Evolutionary conservation across 2,329 filamentous ascomycete genomes (phyloP), one percentile per base, ranked within the genome.

Genomic region (Anthostomella pinea): DNA sequence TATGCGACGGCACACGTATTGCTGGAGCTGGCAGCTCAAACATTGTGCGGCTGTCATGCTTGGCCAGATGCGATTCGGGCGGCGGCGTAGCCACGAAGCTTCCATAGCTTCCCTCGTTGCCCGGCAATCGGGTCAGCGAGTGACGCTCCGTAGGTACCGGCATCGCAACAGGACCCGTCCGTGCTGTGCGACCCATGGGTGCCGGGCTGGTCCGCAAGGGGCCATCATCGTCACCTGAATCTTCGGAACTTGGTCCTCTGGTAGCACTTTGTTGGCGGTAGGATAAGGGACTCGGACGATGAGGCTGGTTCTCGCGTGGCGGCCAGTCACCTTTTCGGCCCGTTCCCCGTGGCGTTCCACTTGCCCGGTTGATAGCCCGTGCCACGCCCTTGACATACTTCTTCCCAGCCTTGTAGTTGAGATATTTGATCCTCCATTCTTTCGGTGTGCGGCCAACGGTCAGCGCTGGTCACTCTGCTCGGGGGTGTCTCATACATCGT

Each of bases 341-440:
- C 8, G 58, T 43, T 28, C 55, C 60, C 17, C 25, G 41, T 8
- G 80, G 76, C 0, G 77, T 75, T 40, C 68, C 62, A 42, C 75
- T 69, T 59, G 78, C 63, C 68, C 79, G 65, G 68, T 77, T 73
- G 44, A 93, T 75, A 41, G 88, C 87, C 44, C 84, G 78, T 16
- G 75, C 67, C 34, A 96, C 82, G 38, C 81, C 81, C 64, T 96
- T 97, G 63, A 97, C 75, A 59, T 89, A 84, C 68, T 96, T 96
- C 68, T 97, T 97, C 43, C 89, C 91, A 38, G 81, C 81, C 74
- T 95, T 95, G 73, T 97, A 97, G 65, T 96, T 81, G 52, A 97
- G 76, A 63, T 96, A 97, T 64, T 95, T 95, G 62, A 83, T 77
- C 56, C 86, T 81, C 91, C 91, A 97, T 77, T 97, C 79, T 83